These are phyloP conservation scores for Pichia sp. DNA, from an alignment of 1,139 yeast species.

Conservation along the genomic window DNA sequence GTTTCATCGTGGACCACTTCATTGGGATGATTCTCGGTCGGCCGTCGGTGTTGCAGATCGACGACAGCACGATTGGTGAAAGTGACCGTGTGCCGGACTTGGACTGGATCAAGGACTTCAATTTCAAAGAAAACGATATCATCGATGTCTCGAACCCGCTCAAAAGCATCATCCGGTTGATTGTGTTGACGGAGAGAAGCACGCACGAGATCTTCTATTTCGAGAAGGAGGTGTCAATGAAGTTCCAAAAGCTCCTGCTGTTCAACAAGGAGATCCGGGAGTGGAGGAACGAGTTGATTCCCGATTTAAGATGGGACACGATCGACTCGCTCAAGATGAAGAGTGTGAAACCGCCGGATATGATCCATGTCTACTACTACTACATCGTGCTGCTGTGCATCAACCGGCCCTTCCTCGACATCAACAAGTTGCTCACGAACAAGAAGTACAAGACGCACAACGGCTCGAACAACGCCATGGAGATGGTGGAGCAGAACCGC, in stretches of 20 bases:
- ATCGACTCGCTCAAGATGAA: conserved; percentile 47
- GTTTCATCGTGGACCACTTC: conserved; percentile 63
- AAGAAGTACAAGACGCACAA: not conserved
- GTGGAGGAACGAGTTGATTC: conserved; percentile 12
- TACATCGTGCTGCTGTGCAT: conserved; percentile 55
- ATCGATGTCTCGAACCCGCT: conserved; percentile 28
- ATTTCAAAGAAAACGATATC: conserved; percentile 46
- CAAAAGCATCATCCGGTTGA: conserved; percentile 36
- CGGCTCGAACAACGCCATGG: no score
- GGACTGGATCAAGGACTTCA: conserved; percentile 53
- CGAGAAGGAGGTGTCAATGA: not conserved
- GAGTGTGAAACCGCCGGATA: conserved; percentile 48
- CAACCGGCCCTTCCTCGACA: conserved; percentile 53
- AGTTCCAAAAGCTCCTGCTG: not conserved
- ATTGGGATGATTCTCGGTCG: conserved; percentile 58
- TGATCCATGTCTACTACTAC: conserved; percentile 56
- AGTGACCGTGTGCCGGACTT: conserved; percentile 39
- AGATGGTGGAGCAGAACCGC: not conserved
- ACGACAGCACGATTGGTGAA: conserved; percentile 55
- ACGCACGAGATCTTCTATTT: conserved; percentile 10
- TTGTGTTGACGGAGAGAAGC: conserved; percentile 40
- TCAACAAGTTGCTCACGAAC: not conserved
- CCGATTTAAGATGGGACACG: conserved; percentile 12
- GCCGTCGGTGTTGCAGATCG: conserved; percentile 53
- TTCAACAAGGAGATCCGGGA: not conserved